Evolutionary conservation across 768 basidiomycete genomes (phyloP), one percentile per base, ranked within the genome.

Genomic region (Kwoniella mangroviensis): DNA sequence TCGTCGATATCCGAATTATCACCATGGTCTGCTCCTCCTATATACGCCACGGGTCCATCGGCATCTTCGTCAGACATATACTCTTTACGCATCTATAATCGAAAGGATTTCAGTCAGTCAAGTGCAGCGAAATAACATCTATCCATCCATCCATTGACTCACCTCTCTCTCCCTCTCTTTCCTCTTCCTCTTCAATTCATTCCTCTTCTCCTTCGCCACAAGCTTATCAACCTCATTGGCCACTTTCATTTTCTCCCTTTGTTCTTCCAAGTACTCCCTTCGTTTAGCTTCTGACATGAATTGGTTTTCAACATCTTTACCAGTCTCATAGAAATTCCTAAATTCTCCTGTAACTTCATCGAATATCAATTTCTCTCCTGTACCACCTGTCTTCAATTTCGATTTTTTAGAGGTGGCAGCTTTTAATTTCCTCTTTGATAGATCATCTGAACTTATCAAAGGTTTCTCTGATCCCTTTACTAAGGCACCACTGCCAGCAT

Each of bases 111-210:
- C 26, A 24, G 9, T 15, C 40, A 42, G 21, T 59, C 21, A 52
- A 34, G 9, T 12, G 43, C 24, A n/a, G 26, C 22, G 55, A 56
- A 10, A 56, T 42, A 28, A 42, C 7, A 26, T 26, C 12, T 6
- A 28, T 41, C 12, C 68, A 83, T 34, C 34, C 6, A 34, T 34
- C 34, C 34, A 34, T 34, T 49, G 45, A 76, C 81, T 66, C 56
- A 83, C 86, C 77, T 82, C 86, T 65, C 83, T 85, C 78, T 92
- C 91, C 45, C 87, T 86, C 66, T 93, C 91, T 84, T 95, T 96
- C 78, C 92, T 85, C 84, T 94, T 96, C 72, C 92, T 85, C 86
- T 96, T 97, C 87, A 92, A 94, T 82, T 97, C 95, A 72, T 87
- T 85, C 84, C 90, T 91, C 87, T 94, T 95, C 79, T 91, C 92